phyloP scores from a whole-genome alignment of 306 rosid genomes.

The Rubus parviflorus region DNA sequence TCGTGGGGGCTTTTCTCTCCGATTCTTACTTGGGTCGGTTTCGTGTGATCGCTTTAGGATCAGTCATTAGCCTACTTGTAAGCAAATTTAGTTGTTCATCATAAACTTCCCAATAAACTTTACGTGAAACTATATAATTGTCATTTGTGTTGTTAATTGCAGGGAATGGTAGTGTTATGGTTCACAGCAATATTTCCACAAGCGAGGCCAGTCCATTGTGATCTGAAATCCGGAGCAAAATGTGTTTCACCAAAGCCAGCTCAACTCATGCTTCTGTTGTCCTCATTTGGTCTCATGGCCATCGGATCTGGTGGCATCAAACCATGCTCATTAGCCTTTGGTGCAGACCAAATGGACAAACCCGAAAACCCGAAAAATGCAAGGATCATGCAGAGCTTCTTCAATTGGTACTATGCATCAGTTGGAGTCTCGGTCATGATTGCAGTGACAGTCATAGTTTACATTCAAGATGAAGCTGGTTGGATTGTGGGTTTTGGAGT shows the following conservation, averaged over 20 bases:
- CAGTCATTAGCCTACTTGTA: constrained; percentile 55
- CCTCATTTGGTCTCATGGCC: constrained; percentile 43
- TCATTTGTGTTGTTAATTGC: background rate
- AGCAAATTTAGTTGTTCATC: background rate
- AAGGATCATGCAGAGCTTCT: constrained; percentile 53
- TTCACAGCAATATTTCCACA: constrained; percentile 53
- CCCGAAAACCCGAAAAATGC: constrained; percentile 40
- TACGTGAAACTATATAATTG: background rate
- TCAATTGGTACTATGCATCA: constrained; percentile 60
- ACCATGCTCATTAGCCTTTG: constrained; percentile 61
- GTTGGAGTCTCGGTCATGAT: constrained; percentile 41
- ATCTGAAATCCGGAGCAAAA: constrained; percentile 10
- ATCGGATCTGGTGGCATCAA: constrained; percentile 62
- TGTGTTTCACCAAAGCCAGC: constrained; percentile 45
- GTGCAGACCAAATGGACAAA: constrained; percentile 59
- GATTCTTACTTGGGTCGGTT: constrained; percentile 77
- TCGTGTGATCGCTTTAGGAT: constrained; percentile 53
- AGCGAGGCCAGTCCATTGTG: constrained; percentile 55
- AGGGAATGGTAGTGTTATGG: constrained; percentile 65
- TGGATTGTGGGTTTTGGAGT: constrained; percentile 76
- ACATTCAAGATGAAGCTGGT: constrained; percentile 54
- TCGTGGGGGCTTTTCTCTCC: constrained; percentile 58
- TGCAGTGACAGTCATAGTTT: constrained; percentile 53
- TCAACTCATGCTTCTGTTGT: constrained; percentile 44
- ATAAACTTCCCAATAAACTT: background rate